These are phyloP conservation scores for Chlorella sp. DNA, from an alignment of 139 green algal genomes.

Conservation along the genomic window DNA sequence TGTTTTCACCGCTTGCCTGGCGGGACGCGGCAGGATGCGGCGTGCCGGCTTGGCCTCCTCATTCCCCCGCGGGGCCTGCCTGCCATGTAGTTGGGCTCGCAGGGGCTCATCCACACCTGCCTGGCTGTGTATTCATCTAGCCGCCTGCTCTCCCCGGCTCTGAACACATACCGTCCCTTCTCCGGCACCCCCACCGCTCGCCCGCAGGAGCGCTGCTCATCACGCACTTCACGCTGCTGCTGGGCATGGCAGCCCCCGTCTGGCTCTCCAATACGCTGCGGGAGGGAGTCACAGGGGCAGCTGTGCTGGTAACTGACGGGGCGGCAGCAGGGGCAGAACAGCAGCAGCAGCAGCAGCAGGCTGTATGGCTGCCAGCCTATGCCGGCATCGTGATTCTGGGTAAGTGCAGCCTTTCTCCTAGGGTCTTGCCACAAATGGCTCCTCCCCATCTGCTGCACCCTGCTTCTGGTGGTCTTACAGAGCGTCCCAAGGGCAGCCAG, in stretches of 20 bases:
- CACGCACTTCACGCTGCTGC: conserved; percentile 82
- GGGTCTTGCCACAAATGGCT: not conserved
- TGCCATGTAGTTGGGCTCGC: not conserved
- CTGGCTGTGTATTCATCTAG: not conserved
- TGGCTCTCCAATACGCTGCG: conserved; percentile 52
- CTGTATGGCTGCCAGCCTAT: conserved; percentile 44
- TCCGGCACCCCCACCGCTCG: not conserved
- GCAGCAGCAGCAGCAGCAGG: not conserved
- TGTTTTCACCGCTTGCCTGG: not conserved
- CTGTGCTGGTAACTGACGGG: not conserved
- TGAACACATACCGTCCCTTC: not conserved
- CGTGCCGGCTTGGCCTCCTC: not conserved
- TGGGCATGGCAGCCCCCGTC: conserved; percentile 79
- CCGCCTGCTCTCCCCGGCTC: not conserved
- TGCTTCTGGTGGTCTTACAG: not conserved
- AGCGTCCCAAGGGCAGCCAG: too few species aligned
- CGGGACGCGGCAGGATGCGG: not conserved
- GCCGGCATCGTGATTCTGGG: conserved; percentile 74
- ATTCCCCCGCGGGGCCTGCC: not conserved
- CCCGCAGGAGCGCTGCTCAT: conserved; percentile 62
- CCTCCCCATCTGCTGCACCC: not conserved
- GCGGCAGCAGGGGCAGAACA: not conserved
- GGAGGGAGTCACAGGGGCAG: not conserved
- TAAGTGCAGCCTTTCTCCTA: not conserved
- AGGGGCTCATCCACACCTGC: not conserved